Conservation (phyloP, 2,329 filamentous ascomycete genomes). For the Onygenales sp. region DNA sequence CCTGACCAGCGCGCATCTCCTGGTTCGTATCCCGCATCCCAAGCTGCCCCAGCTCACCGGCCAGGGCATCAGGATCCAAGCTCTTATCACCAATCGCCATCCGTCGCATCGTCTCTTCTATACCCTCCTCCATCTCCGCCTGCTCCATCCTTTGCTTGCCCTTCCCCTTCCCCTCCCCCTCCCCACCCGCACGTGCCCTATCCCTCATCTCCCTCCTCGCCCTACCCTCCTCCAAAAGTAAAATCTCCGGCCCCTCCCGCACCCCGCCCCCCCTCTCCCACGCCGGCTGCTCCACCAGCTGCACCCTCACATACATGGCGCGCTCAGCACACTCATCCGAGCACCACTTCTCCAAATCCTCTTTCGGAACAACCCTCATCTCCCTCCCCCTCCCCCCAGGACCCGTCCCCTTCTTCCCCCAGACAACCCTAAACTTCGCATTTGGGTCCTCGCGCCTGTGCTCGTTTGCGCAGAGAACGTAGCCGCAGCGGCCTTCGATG, state of each 20-base stretch:
- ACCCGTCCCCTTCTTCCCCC: constrained; percentile 42
- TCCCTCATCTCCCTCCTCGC: constrained; percentile 5
- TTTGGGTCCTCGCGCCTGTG: constrained; percentile 47
- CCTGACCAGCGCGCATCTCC: background rate
- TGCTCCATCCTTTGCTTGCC: background rate
- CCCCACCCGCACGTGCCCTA: constrained; percentile 9
- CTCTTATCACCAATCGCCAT: constrained; percentile 12
- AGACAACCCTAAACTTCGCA: constrained; percentile 60
- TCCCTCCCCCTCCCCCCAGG: constrained; percentile 41
- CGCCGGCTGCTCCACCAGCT: constrained; percentile 73
- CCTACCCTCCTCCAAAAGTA: constrained; percentile 56
- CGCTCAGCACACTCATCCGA: constrained; percentile 66
- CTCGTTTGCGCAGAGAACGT: constrained; percentile 64
- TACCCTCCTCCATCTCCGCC: constrained; percentile 6
- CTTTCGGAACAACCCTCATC: constrained; percentile 57
- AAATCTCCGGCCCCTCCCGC: constrained; percentile 47
- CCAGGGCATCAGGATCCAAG: constrained; percentile 10
- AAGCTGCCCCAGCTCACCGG: constrained; percentile 18
- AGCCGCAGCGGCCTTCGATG: constrained; percentile 72
- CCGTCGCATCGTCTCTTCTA: constrained; percentile 10
- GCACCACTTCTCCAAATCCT: constrained; percentile 80
- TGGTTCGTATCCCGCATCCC: constrained; percentile 17
- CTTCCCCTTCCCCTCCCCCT: constrained; percentile 11
- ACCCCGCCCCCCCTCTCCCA: constrained; percentile 64
- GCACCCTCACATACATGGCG: constrained; percentile 78